Evolutionary conservation across 1,284 basidiomycete genomes (phyloP).

Genomic region (Schizopora paradoxa): DNA sequence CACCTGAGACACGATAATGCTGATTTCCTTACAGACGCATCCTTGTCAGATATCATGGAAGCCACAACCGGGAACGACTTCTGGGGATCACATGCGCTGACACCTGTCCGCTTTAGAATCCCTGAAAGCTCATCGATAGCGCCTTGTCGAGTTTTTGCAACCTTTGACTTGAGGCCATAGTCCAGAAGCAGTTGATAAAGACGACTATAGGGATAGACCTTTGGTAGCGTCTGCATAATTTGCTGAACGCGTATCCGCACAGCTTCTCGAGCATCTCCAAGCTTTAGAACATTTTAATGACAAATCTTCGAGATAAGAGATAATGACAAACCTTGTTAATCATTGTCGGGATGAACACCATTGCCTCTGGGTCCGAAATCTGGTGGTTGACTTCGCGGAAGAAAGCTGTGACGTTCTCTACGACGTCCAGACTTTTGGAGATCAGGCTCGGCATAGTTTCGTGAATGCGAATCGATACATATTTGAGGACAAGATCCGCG

Average conservation of each 20-base stretch:
- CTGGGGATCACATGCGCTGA: constrained; percentile 71
- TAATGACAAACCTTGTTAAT: constrained; percentile 71
- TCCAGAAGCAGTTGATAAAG: constrained; percentile 85
- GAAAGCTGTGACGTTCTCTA: constrained; percentile 76
- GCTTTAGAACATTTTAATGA: constrained; percentile 35
- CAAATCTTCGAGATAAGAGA: constrained; percentile 1
- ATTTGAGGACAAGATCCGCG: constrained; percentile 91
- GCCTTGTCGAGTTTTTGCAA: constrained; percentile 86
- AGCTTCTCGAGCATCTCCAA: constrained; percentile 77
- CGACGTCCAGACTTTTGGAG: constrained; percentile 85
- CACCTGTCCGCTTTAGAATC: constrained; percentile 78
- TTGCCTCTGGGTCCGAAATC: constrained; percentile 83
- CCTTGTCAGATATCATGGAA: constrained; percentile 83
- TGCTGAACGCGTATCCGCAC: constrained; percentile 66
- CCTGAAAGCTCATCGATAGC: constrained; percentile 76
- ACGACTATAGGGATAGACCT: constrained; percentile 85
- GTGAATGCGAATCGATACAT: constrained; percentile 85
- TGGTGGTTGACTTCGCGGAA: constrained; percentile 71
- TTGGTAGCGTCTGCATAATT: constrained; percentile 68
- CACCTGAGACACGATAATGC: constrained; percentile 74
- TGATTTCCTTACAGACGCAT: constrained; percentile 80
- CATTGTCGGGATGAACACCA: constrained; percentile 86
- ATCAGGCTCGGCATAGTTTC: constrained; percentile 92
- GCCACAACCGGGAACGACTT: constrained; percentile 81
- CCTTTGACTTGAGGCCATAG: constrained; percentile 82